Base-by-base conservation (phyloP, 1,284 basidiomycete genomes). In the Pulveroboletus sp. region DNA sequence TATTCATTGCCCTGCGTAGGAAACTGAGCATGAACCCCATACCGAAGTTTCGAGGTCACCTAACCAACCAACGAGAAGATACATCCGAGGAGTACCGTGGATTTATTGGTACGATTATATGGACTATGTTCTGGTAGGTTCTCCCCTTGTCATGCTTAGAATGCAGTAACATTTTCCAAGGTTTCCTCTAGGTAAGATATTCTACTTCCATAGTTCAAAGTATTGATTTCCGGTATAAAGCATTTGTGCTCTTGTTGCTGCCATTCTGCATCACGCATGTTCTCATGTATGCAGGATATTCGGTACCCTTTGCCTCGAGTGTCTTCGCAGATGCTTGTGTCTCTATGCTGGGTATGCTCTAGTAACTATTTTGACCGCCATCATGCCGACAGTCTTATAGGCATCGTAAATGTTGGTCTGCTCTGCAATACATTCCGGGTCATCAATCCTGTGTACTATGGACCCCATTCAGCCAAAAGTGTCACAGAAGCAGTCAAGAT, bases 381-480 rank as follows among this genome's bases (percentile, higher is more conserved):
- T 26, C 35, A 26, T 46, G 31, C 51, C 59, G 28, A 64, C 20
- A 31, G 31, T 40, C 53, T 71, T 25, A 22, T 49, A 90, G 88
- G 86, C 43, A 63, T 84, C 25, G 81, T 81, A 15, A 86, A 89
- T 62, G 84, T 86, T 22, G 56, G 79, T 11, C 74, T 89, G n/a
- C 76, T 89, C 28, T 83, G 80, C 73, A 88, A 86, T 66, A 87
- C 84, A 5, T 80, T 88, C 64, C 79, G 83, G n/a, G 77, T 87
- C 46, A 72, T 90, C 36, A 75, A 77, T n/a, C 81, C 81, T 24
- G 80, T 80, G 26, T 78, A 85, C 61, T 71, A 76, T 54, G 64
- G 64, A 33, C 62, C 50, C 39, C 49, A 46, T 36, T 46, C 42
- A 11, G 31, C 44, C 43, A 60, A 43, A 42, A n/a, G 49, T 43